Evolutionary conservation across 2,329 filamentous ascomycete genomes (phyloP).

Genomic region (Penicillium sp.): DNA sequence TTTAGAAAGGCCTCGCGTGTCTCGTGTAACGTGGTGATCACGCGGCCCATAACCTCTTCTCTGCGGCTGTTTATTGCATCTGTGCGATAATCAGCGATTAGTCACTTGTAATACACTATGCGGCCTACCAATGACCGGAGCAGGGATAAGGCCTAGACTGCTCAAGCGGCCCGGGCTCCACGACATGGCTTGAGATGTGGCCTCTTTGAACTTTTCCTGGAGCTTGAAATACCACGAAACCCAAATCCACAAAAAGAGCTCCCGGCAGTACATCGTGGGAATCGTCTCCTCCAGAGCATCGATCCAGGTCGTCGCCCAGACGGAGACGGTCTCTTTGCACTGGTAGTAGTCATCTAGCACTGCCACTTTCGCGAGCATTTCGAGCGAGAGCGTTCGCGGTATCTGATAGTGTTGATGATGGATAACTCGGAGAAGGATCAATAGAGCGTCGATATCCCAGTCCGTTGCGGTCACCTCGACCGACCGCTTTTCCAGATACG

Average conservation of each 20-base stretch:
- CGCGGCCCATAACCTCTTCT: conserved; percentile 18
- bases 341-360: conserved; percentile 32
- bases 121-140: conserved; percentile 23
- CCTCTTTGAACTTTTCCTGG: conserved; percentile 19
- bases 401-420: conserved; percentile 27
- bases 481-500: conserved; percentile 19
- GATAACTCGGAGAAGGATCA: conserved; percentile 29
- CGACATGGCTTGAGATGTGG: conserved; percentile 27
- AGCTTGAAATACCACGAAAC: conserved; percentile 27
- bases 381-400: conserved; percentile 20
- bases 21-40: conserved; percentile 19
- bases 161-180: conserved; percentile 18
- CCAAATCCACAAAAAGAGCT: conserved; percentile 20
- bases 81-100: neutral
- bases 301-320: no score
- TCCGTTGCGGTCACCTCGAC: conserved; percentile 26
- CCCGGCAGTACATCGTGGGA: conserved; percentile 11
- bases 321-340: conserved; percentile 11
- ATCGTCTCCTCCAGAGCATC: conserved; percentile 13
- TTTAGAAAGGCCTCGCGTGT: conserved; percentile 15
- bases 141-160: conserved; percentile 26
- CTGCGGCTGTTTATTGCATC: conserved; percentile 23
- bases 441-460: conserved; percentile 29
- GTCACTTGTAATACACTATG: neutral
- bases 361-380: conserved; percentile 31